phyloP scores from a whole-genome alignment of 805 yeast species.

The Metschnikowia chrysomelidarum region DNA sequence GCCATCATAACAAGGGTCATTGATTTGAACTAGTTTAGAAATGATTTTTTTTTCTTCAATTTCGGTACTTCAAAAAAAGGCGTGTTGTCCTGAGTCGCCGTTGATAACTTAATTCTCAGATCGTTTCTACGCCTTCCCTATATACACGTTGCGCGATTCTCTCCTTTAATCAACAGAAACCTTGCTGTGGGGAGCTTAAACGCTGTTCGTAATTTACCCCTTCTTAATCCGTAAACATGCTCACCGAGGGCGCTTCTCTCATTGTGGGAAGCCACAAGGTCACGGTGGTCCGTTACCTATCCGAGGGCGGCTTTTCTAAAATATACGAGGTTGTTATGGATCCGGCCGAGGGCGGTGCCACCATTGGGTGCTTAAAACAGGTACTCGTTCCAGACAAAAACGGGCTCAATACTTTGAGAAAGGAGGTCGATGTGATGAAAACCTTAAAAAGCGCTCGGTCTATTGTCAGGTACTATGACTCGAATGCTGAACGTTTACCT shows the following conservation, averaged over 20 bases:
- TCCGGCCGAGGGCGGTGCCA: conserved; percentile 44
- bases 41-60: no score
- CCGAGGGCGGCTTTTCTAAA: conserved; percentile 76
- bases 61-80: no score
- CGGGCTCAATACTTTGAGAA: conserved; percentile 62
- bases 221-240: conserved; percentile 13
- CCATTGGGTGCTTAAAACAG: conserved; percentile 66
- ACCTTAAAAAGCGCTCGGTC: conserved; percentile 52
- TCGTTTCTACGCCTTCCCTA: no score
- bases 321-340: conserved; percentile 63
- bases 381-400: conserved; percentile 71
- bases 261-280: conserved; percentile 42
- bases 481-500: conserved; percentile 64
- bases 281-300: conserved; percentile 34
- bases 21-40: no score
- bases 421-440: conserved; percentile 81
- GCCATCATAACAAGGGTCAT: no score
- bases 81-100: no score
- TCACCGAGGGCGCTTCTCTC: conserved; percentile 38
- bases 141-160: no score
- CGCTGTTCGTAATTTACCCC: no score
- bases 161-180: no score
- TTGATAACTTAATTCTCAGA: no score
- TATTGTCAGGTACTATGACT: conserved; percentile 70
- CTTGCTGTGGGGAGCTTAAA: no score